Conservation (phyloP, 192 early-diverging fungal genomes). For the Coemansia sp. region DNA sequence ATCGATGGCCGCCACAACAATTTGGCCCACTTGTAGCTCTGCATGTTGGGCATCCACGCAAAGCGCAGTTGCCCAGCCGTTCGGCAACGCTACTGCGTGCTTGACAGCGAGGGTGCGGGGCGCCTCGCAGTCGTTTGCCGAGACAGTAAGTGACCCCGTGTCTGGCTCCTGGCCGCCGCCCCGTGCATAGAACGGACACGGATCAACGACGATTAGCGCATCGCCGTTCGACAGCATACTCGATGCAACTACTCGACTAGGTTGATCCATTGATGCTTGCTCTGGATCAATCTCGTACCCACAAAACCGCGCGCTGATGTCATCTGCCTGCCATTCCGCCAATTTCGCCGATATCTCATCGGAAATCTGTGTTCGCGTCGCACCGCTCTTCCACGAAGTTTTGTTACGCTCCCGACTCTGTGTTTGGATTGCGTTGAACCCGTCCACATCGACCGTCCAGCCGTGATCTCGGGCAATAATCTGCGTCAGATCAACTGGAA, state of each 20-base stretch:
- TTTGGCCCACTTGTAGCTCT: slow-evolving; percentile 58
- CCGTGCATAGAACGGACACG: slow-evolving; percentile 94
- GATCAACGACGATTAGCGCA: slow-evolving; percentile 74
- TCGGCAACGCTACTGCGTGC: slow-evolving; percentile 30
- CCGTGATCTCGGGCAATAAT: slow-evolving; percentile 95
- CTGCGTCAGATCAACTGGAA: slow-evolving; percentile 94
- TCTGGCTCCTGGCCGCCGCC: slow-evolving; percentile 94
- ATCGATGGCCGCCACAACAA: slow-evolving; percentile 73
- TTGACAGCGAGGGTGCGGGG: slow-evolving; percentile 81
- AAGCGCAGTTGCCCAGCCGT: slow-evolving; percentile 81
- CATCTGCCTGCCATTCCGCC: slow-evolving; percentile 72
- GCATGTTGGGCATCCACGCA: slow-evolving; percentile 81
- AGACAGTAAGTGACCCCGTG: slow-evolving; percentile 74
- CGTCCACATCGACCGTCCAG: slow-evolving; percentile 75
- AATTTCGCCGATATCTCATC: slow-evolving; percentile 83
- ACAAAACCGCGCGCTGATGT: slow-evolving; percentile 73
- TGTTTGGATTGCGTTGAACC: slow-evolving; percentile 73
- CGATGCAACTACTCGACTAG: slow-evolving; percentile 28
- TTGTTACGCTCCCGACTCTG: slow-evolving; percentile 75
- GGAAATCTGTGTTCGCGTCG: slow-evolving; percentile 60
- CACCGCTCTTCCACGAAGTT: slow-evolving; percentile 55
- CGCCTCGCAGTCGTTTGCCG: slow-evolving; percentile 19
- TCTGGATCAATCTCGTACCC: slow-evolving; percentile 76
- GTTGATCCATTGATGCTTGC: slow-evolving; percentile 66
- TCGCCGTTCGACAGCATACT: slow-evolving; percentile 52